These are phyloP conservation scores for Dipodascopsis uninucleata DNA, from an alignment of 805 yeast species.

Conservation along the genomic window DNA sequence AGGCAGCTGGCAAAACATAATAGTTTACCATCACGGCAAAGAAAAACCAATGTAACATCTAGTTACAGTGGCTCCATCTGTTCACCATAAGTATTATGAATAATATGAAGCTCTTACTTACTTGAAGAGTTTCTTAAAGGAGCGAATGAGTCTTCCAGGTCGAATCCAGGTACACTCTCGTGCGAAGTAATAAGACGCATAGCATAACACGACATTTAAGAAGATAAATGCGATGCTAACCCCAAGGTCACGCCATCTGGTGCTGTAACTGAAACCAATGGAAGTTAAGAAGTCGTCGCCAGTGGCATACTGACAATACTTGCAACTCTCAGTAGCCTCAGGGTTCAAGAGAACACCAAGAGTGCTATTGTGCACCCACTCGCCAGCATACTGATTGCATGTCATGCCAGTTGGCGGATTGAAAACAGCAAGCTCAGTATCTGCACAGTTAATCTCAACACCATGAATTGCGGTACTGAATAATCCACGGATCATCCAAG, in stretches of 20 bases:
- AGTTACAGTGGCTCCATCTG: too few relatives aligned
- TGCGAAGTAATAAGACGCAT: conserved; percentile 3
- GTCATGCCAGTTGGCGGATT: conserved; percentile 54
- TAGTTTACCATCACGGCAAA: too few relatives aligned
- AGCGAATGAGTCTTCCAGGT: too few relatives aligned
- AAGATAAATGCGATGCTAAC: conserved; percentile 49
- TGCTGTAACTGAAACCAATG: conserved; percentile 32
- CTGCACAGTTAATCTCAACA: conserved; percentile 45
- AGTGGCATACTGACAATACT: conserved; percentile 52
- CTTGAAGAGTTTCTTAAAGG: too few relatives aligned
- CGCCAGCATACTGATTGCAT: conserved; percentile 46
- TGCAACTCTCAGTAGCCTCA: conserved; percentile 50
- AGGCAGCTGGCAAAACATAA: too few relatives aligned
- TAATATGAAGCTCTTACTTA: too few relatives aligned
- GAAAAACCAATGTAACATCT: too few relatives aligned
- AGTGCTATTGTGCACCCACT: conserved; percentile 42
- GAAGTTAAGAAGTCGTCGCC: conserved; percentile 57
- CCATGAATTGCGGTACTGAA: conserved; percentile 55
- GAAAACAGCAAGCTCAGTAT: conserved; percentile 46
- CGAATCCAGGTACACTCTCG: neutral
- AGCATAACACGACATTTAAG: conserved; percentile 36
- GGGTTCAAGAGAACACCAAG: conserved; percentile 46
- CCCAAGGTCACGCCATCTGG: conserved; percentile 58
- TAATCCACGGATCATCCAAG: conserved; percentile 57
- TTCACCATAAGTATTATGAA: too few relatives aligned